Evolutionary conservation across 176 grass and related monocot species (phyloP), one percentile per base, ranked within the genome.

Genomic region (Elaeis guineensis): DNA sequence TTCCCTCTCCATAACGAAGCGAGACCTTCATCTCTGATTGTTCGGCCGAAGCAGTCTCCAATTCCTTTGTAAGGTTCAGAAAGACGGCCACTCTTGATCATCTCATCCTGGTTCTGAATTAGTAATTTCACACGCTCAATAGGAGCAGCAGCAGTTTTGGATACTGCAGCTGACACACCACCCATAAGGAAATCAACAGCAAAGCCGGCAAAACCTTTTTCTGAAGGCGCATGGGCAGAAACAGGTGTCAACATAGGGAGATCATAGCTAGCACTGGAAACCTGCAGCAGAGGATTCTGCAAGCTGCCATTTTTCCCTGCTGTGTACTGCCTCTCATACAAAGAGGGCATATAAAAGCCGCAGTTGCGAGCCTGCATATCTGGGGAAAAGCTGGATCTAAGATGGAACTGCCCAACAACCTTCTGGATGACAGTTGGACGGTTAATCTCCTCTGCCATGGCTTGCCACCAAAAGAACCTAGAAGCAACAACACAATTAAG

Each of bases 61-160:
- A 96, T 96, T 56, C 92, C 92, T 75, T 90, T 96, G 83, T 96
- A 96, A 23, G 92, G 86, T 61, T 96, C 78, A 26, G 86, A 80
- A 1, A 96, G 83, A 68, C 92, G 82, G 22, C 92, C 92, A 59
- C 68, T 19, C 69, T 96, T 96, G 65, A 96, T 84, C 91, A 96
- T 96, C 73, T 96, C 91, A 82, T 90, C 86, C 65, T 96, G 91
- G 65, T 96, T 96, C 74, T 96, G 91, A 57, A 96, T 90, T 57
- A 96, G 68, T 26, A 96, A 75, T 75, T 96, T 96, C 15, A 96
- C 91, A 56, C 91, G 86, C 51, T 96, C 91, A 56, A 96, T 87
- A 2, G 91, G 91, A 74, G 91, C 91, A 4, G 91, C 86, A 19
- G 91, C 91, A 63, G 91, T 96, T 78, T 96, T 96, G 0, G 91